These are phyloP conservation scores for Chlamydomonas asymmetrica DNA, from an alignment of 139 green algal genomes.

Conservation along the genomic window DNA sequence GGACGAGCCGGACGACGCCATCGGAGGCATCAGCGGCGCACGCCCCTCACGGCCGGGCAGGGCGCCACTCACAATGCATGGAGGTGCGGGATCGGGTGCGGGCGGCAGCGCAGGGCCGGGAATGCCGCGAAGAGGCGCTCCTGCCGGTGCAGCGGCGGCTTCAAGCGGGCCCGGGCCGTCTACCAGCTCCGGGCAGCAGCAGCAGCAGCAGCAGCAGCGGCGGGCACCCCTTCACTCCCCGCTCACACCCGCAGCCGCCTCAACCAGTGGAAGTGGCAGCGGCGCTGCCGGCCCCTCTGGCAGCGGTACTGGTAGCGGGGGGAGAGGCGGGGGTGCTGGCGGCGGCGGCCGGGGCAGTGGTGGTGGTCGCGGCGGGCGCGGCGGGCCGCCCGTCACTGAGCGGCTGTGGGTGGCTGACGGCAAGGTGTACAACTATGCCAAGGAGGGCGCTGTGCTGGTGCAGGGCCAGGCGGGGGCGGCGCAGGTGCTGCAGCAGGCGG, in stretches of 20 bases:
- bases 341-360: slow-evolving; percentile 4
- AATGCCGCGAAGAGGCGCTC: no score
- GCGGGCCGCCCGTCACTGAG: no score
- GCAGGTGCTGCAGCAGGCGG: slow-evolving; percentile 39
- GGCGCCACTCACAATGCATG: no score
- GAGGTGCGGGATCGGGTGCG: no score
- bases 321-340: neutral
- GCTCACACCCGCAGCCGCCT: no score
- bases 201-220: slow-evolving; percentile 9
- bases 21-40: neutral
- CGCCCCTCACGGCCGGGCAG: no score
- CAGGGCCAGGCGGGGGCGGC: slow-evolving; percentile 45
- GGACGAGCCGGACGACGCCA: slow-evolving; percentile 34
- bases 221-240: no score
- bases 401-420: slow-evolving; percentile 75
- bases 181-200: neutral
- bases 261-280: no score
- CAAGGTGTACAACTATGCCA: slow-evolving; percentile 83
- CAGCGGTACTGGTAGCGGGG: neutral
- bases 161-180: neutral
- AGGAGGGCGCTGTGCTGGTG: slow-evolving; percentile 68
- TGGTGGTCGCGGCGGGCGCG: slow-evolving; percentile 8
- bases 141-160: no score
- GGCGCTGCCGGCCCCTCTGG: neutral
- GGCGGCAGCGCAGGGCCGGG: no score